phyloP scores from a whole-genome alignment of 257 asterid species.

The Linderniella brevidens region DNA sequence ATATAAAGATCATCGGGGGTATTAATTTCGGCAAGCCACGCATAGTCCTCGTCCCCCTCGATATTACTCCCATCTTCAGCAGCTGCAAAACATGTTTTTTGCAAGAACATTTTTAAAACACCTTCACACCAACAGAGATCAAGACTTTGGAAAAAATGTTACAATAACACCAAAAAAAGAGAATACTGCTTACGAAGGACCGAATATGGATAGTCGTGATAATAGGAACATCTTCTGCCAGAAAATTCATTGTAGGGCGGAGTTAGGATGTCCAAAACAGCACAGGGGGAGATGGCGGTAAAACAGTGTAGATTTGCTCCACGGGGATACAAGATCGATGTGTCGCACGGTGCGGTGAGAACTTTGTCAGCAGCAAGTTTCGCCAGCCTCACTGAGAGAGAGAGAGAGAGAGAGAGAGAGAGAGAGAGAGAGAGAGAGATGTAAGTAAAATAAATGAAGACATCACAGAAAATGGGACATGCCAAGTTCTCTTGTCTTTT shows the following conservation, averaged over 20 bases:
- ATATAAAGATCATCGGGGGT: slow-evolving; percentile 71
- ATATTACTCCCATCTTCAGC: slow-evolving; percentile 20
- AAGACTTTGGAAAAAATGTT: not conserved
- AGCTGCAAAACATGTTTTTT: slow-evolving; percentile 20
- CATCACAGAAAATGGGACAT: too few species aligned
- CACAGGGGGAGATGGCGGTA: slow-evolving; percentile 90
- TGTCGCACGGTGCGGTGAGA: slow-evolving; percentile 53
- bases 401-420: slow-evolving; percentile 9
- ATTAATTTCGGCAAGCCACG: slow-evolving; percentile 64
- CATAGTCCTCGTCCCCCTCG: slow-evolving; percentile 48
- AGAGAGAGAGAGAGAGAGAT: slow-evolving; percentile 5
- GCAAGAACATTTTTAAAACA: not conserved
- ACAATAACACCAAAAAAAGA: not conserved
- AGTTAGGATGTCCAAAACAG: slow-evolving; percentile 84
- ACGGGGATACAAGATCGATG: slow-evolving; percentile 60
- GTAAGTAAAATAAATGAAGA: slow-evolving; percentile 1
- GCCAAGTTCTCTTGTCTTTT: too few species aligned
- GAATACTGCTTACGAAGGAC: slow-evolving; percentile 45
- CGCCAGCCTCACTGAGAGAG: slow-evolving; percentile 66
- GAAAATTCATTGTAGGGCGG: slow-evolving; percentile 72
- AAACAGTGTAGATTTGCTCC: slow-evolving; percentile 93
- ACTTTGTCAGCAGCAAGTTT: slow-evolving; percentile 69
- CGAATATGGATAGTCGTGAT: slow-evolving; percentile 60
- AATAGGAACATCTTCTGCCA: slow-evolving; percentile 75
- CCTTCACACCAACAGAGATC: not conserved